Evolutionary conservation across 345 rosid species (phyloP).

Genomic region (Psidium friedrichsthalianum): DNA sequence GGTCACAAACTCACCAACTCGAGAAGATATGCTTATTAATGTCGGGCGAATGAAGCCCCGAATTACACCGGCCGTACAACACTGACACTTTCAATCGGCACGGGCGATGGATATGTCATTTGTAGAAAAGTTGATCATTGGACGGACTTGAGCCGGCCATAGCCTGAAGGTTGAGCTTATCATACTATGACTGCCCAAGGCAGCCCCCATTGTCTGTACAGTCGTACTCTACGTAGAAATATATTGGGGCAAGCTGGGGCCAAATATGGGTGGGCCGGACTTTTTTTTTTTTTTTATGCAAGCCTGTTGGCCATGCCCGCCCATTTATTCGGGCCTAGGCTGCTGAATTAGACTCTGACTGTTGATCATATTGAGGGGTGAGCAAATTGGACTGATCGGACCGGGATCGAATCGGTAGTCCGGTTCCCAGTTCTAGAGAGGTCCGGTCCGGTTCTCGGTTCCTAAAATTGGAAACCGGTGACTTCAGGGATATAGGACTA

Average conservation of each 20-base stretch:
- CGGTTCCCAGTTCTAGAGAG: too few relatives aligned
- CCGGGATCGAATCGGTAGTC: too few relatives aligned
- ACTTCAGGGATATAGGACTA: too few relatives aligned
- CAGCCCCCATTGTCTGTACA: not conserved
- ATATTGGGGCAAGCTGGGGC: not conserved
- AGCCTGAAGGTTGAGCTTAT: not conserved
- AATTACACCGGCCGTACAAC: not conserved
- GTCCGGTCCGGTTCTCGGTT: too few relatives aligned
- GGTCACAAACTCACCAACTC: not conserved
- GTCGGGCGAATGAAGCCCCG: not conserved
- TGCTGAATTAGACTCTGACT: not conserved
- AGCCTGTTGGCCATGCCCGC: fast-evolving
- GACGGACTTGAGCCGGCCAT: not conserved
- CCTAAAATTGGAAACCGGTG: too few relatives aligned
- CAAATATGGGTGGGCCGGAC: not conserved
- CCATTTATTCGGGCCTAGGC: not conserved
- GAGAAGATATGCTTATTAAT: not conserved
- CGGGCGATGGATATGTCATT: not conserved
- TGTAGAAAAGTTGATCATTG: not conserved
- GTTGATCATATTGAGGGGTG: not conserved
- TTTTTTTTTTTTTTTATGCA: not conserved
- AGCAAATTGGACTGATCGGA: too few relatives aligned
- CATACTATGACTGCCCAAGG: not conserved
- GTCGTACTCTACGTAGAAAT: not conserved
- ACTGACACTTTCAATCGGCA: not conserved